Evolutionary conservation across 441 rosid genomes (phyloP), one percentile per base, ranked within the genome.

Genomic region (Arabidopsis hybrid): DNA sequence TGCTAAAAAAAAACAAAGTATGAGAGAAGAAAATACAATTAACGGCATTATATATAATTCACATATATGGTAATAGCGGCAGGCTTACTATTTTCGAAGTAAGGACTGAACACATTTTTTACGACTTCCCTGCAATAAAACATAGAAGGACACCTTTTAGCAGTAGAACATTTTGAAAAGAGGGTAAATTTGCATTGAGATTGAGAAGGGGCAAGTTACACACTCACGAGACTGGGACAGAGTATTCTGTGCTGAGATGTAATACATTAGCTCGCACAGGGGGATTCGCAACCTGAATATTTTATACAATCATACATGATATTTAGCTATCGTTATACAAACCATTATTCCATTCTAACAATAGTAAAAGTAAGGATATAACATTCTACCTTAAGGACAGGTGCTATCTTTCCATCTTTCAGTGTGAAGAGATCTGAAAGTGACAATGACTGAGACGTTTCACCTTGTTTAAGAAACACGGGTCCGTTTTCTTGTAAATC

Each of bases 231-330:
- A 95, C 88, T 29, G 85, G 95, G 40, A 77, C 57, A 0, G 99
- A 87, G 84, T 87, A 95, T 42, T 85, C 67, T 31, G 92, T 72
- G 80, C 82, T 88, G 70, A 95, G 78, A 84, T 89, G 87, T 82
- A 95, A 74, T 31, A 95, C 89, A 72, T 86, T 91, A 65, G 99
- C 97, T 64, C 99, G 84, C 51, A 95, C 99, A 69, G 98, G 96
- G 53, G 99, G 99, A 65, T 83, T 78, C 40, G 92, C 99, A 31
- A 81, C 95, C 98, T 43, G 47, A 52, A 68, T 12, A 52, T 10
- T 31, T 14, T 14, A 60, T 14, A 7, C 31, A 71, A 60, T 8
- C 39, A 49, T 47, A 60, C 17, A 70, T n/a, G 29, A 21, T 21
- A 46, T 10, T 4, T 46, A 67, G 73, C 61, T 60, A 65, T 45